phyloP scores from a whole-genome alignment of 139 green algal genomes.

The Coelastrella sp. region DNA sequence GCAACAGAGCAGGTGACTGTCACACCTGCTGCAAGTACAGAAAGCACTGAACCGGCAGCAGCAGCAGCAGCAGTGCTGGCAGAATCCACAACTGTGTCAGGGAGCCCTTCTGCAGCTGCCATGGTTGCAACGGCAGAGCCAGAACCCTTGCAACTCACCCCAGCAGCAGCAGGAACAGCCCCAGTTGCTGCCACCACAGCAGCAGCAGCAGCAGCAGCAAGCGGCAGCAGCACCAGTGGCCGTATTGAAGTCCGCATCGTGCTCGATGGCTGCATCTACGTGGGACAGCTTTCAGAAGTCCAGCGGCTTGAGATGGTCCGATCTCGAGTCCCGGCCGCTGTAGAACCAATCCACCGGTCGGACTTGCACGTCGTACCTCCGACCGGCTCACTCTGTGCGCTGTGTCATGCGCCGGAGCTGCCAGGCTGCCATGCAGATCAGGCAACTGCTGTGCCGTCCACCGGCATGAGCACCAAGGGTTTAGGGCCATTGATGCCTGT shows the following conservation, averaged over 20 bases:
- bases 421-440: conserved; percentile 31
- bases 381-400: background rate
- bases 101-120: background rate
- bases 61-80: background rate
- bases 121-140: background rate
- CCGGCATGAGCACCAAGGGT: conserved; percentile 24
- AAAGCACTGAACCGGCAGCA: background rate
- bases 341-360: background rate
- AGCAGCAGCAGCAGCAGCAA: background rate
- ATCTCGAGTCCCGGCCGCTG: background rate
- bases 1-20: background rate
- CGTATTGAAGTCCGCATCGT: conserved; percentile 35
- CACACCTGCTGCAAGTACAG: background rate
- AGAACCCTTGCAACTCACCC: no score
- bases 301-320: background rate
- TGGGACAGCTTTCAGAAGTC: conserved; percentile 13
- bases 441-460: background rate
- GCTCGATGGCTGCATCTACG: conserved; percentile 34
- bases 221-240: background rate
- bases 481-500: conserved; percentile 55
- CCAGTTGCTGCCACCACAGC: background rate
- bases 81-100: background rate
- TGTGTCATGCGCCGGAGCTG: conserved; percentile 1
- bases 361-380: background rate
- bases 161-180: background rate